Percentiles rank a stretch among this genome's conserved stretches.
Evolutionary conservation across 176 grass and related monocot genomes (phyloP).

Genomic region (Musa itinerans): DNA sequence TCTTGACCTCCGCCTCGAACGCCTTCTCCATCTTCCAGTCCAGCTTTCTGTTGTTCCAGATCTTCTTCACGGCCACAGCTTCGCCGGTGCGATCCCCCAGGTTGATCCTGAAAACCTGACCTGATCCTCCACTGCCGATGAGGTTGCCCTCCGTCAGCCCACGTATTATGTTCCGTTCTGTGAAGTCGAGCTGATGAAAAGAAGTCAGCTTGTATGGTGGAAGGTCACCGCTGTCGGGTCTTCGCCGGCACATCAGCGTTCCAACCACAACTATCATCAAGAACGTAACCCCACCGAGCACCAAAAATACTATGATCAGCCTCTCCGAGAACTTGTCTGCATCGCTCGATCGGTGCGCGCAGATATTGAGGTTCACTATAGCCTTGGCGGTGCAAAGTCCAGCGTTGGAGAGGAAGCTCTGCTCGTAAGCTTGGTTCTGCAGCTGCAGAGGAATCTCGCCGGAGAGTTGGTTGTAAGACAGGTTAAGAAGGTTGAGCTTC

Average conservation of each 20-base stretch:
- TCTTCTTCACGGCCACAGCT: slow-evolving; percentile 41
- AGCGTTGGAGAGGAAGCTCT: slow-evolving; percentile 27
- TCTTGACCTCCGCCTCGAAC: slow-evolving; percentile 44
- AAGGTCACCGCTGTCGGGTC: neutral
- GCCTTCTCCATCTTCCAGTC: slow-evolving; percentile 28
- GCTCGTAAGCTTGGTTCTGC: neutral
- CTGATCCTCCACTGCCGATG: slow-evolving; percentile 7
- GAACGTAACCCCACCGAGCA: slow-evolving; percentile 9
- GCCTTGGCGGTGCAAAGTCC: slow-evolving; percentile 21
- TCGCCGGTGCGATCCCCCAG: neutral
- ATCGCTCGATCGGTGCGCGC: neutral
- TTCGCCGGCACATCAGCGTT: neutral
- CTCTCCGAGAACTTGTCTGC: neutral
- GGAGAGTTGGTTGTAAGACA: slow-evolving; percentile 30
- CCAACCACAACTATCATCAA: neutral
- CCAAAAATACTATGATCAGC: slow-evolving; percentile 14
- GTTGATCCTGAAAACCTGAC: slow-evolving; percentile 26
- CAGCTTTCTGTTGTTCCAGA: slow-evolving; percentile 9
- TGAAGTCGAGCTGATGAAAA: slow-evolving; percentile 11
- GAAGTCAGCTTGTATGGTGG: slow-evolving; percentile 19
- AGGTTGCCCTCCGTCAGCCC: neutral
- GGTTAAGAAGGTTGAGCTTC: slow-evolving; percentile 3
- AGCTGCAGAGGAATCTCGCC: slow-evolving; percentile 26
- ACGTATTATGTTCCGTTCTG: neutral
- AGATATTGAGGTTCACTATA: neutral